Evolutionary conservation across 768 basidiomycete species (phyloP).

Genomic region (Kwoniella heveanensis): DNA sequence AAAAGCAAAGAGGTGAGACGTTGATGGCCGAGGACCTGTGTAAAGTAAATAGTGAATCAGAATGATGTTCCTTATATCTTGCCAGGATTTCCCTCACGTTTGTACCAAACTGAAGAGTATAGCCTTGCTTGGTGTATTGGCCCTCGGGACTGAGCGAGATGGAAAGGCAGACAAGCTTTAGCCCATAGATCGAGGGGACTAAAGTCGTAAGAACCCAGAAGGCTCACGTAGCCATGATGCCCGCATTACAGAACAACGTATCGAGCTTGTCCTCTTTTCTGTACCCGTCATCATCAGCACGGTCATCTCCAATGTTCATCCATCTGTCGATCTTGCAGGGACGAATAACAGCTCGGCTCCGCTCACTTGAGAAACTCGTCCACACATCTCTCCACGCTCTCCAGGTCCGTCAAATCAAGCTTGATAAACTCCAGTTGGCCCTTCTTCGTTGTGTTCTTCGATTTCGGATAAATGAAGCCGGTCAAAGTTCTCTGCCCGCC

Average conservation of each 20-base stretch:
- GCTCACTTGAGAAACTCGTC: slow-evolving; percentile 37
- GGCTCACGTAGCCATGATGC: slow-evolving; percentile 51
- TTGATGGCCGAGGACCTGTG: slow-evolving; percentile 42
- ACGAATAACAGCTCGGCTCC: too few species aligned
- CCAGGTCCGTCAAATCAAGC: slow-evolving; percentile 45
- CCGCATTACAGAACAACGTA: slow-evolving; percentile 48
- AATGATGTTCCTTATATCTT: not conserved
- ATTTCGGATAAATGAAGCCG: slow-evolving; percentile 15
- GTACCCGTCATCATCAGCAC: not conserved
- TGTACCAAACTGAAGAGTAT: slow-evolving; percentile 50
- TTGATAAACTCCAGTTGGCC: slow-evolving; percentile 36
- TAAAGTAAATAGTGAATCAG: not conserved
- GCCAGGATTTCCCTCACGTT: slow-evolving; percentile 33
- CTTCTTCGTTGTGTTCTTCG: not conserved
- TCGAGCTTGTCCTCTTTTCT: slow-evolving; percentile 35
- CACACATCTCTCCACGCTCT: slow-evolving; percentile 33
- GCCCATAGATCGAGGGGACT: not conserved
- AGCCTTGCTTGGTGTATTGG: slow-evolving; percentile 42
- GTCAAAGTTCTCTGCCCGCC: slow-evolving; percentile 7
- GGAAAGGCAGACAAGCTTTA: too few species aligned
- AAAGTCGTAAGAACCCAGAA: not conserved
- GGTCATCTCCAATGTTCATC: too few species aligned
- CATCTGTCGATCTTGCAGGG: too few species aligned
- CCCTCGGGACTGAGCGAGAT: slow-evolving; percentile 31
- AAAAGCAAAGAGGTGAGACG: slow-evolving; percentile 35